Conservation (phyloP, 768 basidiomycete genomes). For the Kwoniella shandongensis region DNA sequence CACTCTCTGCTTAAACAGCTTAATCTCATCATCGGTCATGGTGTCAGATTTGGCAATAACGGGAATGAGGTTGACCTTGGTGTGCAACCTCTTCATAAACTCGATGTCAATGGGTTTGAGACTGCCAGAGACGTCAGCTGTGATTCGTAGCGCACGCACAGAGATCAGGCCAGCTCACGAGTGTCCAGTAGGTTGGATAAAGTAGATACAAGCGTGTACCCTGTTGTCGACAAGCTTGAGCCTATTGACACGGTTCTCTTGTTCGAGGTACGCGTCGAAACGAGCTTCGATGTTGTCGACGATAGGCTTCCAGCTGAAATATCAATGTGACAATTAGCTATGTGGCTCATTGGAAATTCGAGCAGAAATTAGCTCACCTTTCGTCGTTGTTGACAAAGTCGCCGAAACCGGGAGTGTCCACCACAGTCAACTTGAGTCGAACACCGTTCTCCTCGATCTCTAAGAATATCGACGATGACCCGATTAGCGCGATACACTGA, state of each 20-base stretch:
- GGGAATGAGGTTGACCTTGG: conserved; percentile 96
- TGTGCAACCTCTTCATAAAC: conserved; percentile 96
- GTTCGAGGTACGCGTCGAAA: conserved; percentile 95
- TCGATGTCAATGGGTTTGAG: conserved; percentile 98
- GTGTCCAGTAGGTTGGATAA: conserved; percentile 97
- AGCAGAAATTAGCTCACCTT: conserved; percentile 60
- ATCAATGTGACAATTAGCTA: background rate
- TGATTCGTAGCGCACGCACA: background rate
- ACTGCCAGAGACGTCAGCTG: conserved; percentile 56
- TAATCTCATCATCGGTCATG: conserved; percentile 91
- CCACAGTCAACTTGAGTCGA: conserved; percentile 93
- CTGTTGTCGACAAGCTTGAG: conserved; percentile 92
- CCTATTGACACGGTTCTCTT: conserved; percentile 97
- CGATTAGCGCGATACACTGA: too few relatives aligned
- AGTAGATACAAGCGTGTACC: conserved; percentile 97
- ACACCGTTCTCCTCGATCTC: conserved; percentile 99
- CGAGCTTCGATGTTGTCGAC: conserved; percentile 97
- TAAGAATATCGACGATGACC: too few relatives aligned
- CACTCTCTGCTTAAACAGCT: conserved; percentile 89
- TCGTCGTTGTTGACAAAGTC: conserved; percentile 99
- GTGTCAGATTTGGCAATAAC: conserved; percentile 99
- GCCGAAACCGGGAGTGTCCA: conserved; percentile 98
- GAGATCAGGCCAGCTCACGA: conserved; percentile 63
- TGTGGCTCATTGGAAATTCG: background rate
- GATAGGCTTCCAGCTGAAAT: conserved; percentile 89